These are phyloP conservation scores for Coemansia sp. DNA, from an alignment of 192 early-diverging fungal genomes.

Conservation along the genomic window DNA sequence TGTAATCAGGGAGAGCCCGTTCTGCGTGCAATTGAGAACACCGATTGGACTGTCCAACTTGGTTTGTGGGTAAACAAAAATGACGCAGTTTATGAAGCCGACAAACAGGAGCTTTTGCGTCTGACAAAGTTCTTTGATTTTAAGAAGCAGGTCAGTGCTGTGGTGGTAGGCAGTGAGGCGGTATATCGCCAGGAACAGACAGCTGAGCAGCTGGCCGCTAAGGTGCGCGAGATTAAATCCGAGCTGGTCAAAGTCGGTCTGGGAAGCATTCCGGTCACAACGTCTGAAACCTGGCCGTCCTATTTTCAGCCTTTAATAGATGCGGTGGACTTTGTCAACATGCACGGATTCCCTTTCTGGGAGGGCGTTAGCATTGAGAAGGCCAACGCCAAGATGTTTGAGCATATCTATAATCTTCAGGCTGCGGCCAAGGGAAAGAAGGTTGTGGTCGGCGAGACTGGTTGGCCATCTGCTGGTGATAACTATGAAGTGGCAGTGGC, in stretches of 20 bases:
- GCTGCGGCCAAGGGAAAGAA: conserved; percentile 50
- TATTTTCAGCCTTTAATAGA: conserved; percentile 49
- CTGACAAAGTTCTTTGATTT: conserved; percentile 32
- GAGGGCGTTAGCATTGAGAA: conserved; percentile 41
- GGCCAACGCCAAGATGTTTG: conserved; percentile 55
- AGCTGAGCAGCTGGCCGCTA: conserved; percentile 31
- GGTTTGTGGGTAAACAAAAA: conserved; percentile 63
- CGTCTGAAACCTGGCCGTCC: conserved; percentile 36
- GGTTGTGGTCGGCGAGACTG: conserved; percentile 59
- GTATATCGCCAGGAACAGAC: conserved; percentile 55
- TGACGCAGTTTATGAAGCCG: conserved; percentile 34
- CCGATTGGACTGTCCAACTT: conserved; percentile 57
- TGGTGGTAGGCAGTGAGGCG: conserved; percentile 61
- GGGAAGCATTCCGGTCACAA: conserved; percentile 30
- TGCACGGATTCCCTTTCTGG: conserved; percentile 67
- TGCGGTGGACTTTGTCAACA: conserved; percentile 56
- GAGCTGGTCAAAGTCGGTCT: conserved; percentile 35
- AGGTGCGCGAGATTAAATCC: conserved; percentile 49
- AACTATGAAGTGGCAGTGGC: conserved; percentile 52
- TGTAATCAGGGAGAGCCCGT: conserved; percentile 60
- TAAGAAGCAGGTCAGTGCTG: conserved; percentile 49
- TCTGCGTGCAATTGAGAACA: conserved; percentile 58
- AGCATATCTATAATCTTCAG: conserved; percentile 47
- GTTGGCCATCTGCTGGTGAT: conserved; percentile 58
- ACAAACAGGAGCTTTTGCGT: conserved; percentile 28